Evolutionary conservation across 768 basidiomycete genomes (phyloP).

Genomic region (Rubroboletus satanas): DNA sequence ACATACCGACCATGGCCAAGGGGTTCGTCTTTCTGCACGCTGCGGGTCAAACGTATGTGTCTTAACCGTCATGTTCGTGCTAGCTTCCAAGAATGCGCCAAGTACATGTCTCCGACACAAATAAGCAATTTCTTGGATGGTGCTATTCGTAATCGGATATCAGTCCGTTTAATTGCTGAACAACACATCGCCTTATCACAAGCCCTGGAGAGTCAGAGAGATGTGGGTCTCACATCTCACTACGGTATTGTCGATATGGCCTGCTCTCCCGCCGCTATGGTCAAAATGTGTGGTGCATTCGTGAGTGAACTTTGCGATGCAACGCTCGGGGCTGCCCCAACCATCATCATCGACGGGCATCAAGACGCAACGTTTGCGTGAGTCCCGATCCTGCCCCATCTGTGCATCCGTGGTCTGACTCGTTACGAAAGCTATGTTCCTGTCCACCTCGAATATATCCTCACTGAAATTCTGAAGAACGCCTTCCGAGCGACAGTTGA

Average conservation of each 20-base stretch:
- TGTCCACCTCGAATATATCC: constrained; percentile 86
- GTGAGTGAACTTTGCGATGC: constrained; percentile 82
- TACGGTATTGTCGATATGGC: constrained; percentile 72
- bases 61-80: not conserved
- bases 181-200: constrained; percentile 85
- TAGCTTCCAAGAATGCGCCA: constrained; percentile 82
- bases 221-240: constrained; percentile 34
- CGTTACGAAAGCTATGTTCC: constrained; percentile 66
- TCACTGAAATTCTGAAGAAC: constrained; percentile 90
- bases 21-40: constrained; percentile 47
- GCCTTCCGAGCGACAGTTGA: constrained; percentile 88
- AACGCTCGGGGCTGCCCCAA: constrained; percentile 69
- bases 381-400: constrained; percentile 31
- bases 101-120: constrained; percentile 79
- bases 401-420: constrained; percentile 9
- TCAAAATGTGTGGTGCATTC: constrained; percentile 77
- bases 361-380: constrained; percentile 73
- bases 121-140: constrained; percentile 79
- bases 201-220: constrained; percentile 46
- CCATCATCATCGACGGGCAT: constrained; percentile 67
- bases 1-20: constrained; percentile 88
- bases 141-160: constrained; percentile 82
- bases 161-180: constrained; percentile 84
- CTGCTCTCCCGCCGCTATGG: constrained; percentile 70
- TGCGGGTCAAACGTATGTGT: not conserved